Base-by-base conservation (phyloP, 257 asterid species). In the Ilex aquifolium region DNA sequence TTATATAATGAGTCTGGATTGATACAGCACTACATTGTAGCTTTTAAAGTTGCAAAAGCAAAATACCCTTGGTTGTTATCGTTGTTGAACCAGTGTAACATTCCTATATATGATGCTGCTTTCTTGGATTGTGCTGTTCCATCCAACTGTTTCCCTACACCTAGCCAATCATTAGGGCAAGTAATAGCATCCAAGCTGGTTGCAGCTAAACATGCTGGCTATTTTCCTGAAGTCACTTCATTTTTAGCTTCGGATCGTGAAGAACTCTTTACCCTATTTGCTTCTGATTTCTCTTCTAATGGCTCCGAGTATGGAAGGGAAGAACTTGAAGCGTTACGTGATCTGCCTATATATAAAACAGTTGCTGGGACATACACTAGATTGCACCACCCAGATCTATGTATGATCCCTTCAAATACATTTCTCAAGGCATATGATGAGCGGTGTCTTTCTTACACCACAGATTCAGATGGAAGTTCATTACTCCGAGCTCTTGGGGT, bases 21-120 rank as follows among this genome's bases (percentile, higher is more conserved):
- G 62, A 74, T 67, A 59, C 80, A 80, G 27, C 61, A 80, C 42
- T 85, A 76, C 79, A 44, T 64, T 67, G 69, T 61, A 57, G 81
- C 95, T 44, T 82, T 78, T 74, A 72, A 77, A 73, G 65, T 69
- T 64, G 65, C 77, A 56, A 82, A 81, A 62, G 78, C 72, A 52
- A 88, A 73, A 67, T 86, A 88, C 77, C 98, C 96, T 64, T 88
- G 96, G 98, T 70, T 91, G 74, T 76, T 72, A 56, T 80, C 92
- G 32, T 64, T 90, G 77, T 86, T 90, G 76, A 90, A 90, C 78
- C 95, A 90, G 69, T 86, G 82, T 76, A 86, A 81, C 62, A 78
- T 91, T 65, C 98, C 98, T 56, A 79, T 83, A 62, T 91, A 86
- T 81, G 96, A 91, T 74, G 69, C 68, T 61, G 72, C 75, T 83